Evolutionary conservation across 495 filamentous ascomycete genomes (phyloP).

Genomic region (Tuber magnatum): DNA sequence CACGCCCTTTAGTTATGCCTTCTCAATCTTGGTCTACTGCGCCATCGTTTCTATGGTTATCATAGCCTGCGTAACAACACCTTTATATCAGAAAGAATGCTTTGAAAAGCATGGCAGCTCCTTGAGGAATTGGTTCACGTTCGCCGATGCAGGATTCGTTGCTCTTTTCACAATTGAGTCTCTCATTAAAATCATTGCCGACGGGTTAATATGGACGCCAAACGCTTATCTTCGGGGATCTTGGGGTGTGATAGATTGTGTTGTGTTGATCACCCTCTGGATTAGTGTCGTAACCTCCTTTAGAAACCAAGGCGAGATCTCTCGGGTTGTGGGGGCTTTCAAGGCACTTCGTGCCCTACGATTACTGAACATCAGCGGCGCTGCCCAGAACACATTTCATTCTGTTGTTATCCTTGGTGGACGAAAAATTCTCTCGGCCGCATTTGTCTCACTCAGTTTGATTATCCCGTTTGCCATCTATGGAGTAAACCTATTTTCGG

Average conservation of each 20-base stretch:
- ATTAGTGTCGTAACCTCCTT: conserved; percentile 83
- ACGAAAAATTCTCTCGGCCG: conserved; percentile 81
- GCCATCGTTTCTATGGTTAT: conserved; percentile 96
- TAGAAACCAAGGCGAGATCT: conserved; percentile 67
- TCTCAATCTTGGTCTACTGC: conserved; percentile 88
- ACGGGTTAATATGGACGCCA: conserved; percentile 94
- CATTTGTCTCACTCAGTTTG: conserved; percentile 87
- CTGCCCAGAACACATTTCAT: conserved; percentile 91
- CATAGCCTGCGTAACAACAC: conserved; percentile 88
- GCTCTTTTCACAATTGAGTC: conserved; percentile 81
- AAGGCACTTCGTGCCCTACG: conserved; percentile 93
- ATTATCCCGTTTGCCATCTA: conserved; percentile 96
- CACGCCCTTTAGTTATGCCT: conserved; percentile 79
- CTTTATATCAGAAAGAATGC: conserved; percentile 82
- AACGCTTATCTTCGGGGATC: conserved; percentile 95
- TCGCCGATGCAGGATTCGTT: conserved; percentile 84
- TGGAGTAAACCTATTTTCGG: conserved; percentile 84
- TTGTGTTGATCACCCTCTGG: conserved; percentile 92
- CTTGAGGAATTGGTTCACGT: conserved; percentile 81
- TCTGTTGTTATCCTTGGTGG: conserved; percentile 88
- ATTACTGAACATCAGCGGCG: conserved; percentile 91
- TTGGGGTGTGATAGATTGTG: conserved; percentile 92
- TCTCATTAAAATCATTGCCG: conserved; percentile 85
- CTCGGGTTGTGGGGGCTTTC: conserved; percentile 87
- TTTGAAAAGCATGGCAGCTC: conserved; percentile 53